Conservation (phyloP, 1,139 yeast species). For the Zygotorulaspora mrakii region DNA sequence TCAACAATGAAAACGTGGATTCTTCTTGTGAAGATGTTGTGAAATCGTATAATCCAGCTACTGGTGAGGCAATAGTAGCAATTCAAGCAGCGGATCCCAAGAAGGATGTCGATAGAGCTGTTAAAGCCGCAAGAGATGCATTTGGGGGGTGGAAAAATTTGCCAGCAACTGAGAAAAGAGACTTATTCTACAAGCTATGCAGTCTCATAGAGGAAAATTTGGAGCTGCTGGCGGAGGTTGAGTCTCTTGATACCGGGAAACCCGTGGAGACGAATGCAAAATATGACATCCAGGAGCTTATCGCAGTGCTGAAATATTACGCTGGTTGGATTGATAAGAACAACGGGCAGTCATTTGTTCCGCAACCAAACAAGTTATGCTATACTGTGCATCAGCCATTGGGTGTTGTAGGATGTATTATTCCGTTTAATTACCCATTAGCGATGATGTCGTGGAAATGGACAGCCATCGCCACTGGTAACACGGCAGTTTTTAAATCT, state of each 20-base stretch:
- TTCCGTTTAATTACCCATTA: constrained; percentile 87
- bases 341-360: constrained; percentile 59
- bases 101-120: constrained; percentile 48
- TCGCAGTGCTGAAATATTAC: constrained; percentile 57
- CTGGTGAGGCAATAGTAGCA: constrained; percentile 44
- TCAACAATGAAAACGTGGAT: constrained; percentile 45
- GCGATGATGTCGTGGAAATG: constrained; percentile 80
- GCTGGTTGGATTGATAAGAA: constrained; percentile 78
- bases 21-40: constrained; percentile 42
- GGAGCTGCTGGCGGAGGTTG: constrained; percentile 53
- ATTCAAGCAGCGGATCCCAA: constrained; percentile 45
- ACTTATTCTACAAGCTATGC: constrained; percentile 54
- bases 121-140: constrained; percentile 45
- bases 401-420: constrained; percentile 79
- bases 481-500: constrained; percentile 74
- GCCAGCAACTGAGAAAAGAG: constrained; percentile 49
- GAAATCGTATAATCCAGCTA: constrained; percentile 45
- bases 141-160: constrained; percentile 43
- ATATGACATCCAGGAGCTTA: constrained; percentile 61
- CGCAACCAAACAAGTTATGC: constrained; percentile 51
- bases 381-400: constrained; percentile 55
- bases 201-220: constrained; percentile 54
- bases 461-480: constrained; percentile 81
- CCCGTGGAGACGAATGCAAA: constrained; percentile 49
- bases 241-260: constrained; percentile 76